A percentile compares a stretch with the other conserved stretches of the same genome.
phyloP scores from a whole-genome alignment of 768 basidiomycete species.

The Obba rivulosa region DNA sequence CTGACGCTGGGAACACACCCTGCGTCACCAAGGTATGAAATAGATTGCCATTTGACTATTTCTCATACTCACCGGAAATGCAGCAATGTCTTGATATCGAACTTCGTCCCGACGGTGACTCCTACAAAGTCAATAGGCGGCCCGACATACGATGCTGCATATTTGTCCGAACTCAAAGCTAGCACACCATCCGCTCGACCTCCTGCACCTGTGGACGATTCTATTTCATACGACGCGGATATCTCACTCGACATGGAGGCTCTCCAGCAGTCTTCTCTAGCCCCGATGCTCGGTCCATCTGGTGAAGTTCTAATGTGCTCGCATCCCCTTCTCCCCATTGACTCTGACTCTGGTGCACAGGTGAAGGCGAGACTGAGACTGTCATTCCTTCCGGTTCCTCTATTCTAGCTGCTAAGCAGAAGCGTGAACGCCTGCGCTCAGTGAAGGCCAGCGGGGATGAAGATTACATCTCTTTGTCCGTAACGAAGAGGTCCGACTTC shows the following conservation, averaged over 20 bases:
- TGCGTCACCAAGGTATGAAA: conserved; percentile 19
- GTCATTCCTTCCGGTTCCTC: conserved; percentile 67
- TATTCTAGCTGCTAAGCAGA: conserved; percentile 69
- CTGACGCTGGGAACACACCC: conserved; percentile 52
- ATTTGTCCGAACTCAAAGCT: conserved; percentile 75
- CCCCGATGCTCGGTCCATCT: conserved; percentile 22
- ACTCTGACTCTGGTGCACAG: conserved; percentile 4
- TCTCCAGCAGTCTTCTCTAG: conserved; percentile 23
- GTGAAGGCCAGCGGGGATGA: conserved; percentile 41
- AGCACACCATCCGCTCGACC: conserved; percentile 59
- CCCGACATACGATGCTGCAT: conserved; percentile 66
- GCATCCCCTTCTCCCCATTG: neutral
- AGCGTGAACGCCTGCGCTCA: conserved; percentile 61
- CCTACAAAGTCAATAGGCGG: conserved; percentile 33
- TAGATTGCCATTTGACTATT: neutral
- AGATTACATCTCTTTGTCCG: conserved; percentile 76
- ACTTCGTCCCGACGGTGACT: conserved; percentile 52
- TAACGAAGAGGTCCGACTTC: conserved; percentile 49
- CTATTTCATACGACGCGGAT: conserved; percentile 39
- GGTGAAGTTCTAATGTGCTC: conserved; percentile 22
- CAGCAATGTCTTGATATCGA: conserved; percentile 38
- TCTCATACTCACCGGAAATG: neutral
- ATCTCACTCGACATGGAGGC: conserved; percentile 39
- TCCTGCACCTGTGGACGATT: conserved; percentile 28
- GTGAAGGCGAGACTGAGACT: conserved; percentile 34